A percentile compares a stretch with the other conserved stretches of the same genome.
These are phyloP conservation scores for Cryptococcus wingfieldii DNA, from an alignment of 1,284 basidiomycete genomes.

Conservation along the genomic window DNA sequence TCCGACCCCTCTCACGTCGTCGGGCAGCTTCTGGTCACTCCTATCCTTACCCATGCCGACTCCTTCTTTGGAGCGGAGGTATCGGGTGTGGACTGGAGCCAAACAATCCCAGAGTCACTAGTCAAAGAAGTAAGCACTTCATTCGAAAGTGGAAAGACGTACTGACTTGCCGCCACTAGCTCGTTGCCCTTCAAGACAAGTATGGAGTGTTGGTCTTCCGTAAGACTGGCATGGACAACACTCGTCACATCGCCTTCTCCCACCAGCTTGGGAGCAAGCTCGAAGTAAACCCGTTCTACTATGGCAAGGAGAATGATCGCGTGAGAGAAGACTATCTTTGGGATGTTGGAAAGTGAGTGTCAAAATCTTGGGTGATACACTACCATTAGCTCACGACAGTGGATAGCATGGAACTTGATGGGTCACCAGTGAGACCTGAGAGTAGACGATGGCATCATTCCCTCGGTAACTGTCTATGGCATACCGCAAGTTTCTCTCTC, in stretches of 20 bases:
- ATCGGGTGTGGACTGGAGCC: conserved; percentile 4
- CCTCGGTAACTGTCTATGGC: conserved; percentile 26
- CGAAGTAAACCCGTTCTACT: conserved; percentile 6
- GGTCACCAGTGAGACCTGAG: conserved; percentile 5
- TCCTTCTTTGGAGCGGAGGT: conserved; percentile 9
- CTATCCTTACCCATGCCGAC: background rate
- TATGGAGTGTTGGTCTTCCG: conserved; percentile 35
- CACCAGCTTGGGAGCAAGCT: conserved; percentile 19
- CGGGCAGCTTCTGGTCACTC: background rate
- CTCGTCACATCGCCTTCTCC: conserved; percentile 26
- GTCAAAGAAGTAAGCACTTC: background rate
- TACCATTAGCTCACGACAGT: too few relatives aligned
- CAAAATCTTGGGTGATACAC: background rate
- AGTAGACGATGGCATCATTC: conserved; percentile 13
- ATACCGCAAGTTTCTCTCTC: conserved; percentile 11
- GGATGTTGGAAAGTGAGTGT: conserved; percentile 9
- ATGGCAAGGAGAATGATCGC: conserved; percentile 3
- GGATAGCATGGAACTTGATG: conserved; percentile 7
- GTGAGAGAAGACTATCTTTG: background rate
- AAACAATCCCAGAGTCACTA: conserved; percentile 1
- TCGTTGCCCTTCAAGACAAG: conserved; percentile 6
- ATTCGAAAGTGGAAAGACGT: background rate
- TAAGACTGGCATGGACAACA: conserved; percentile 27
- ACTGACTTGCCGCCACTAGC: background rate
- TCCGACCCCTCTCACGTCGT: too few relatives aligned